These are phyloP conservation scores for Pseudogymnoascus verrucosus DNA, from an alignment of 2,329 filamentous ascomycete genomes.

Conservation along the genomic window DNA sequence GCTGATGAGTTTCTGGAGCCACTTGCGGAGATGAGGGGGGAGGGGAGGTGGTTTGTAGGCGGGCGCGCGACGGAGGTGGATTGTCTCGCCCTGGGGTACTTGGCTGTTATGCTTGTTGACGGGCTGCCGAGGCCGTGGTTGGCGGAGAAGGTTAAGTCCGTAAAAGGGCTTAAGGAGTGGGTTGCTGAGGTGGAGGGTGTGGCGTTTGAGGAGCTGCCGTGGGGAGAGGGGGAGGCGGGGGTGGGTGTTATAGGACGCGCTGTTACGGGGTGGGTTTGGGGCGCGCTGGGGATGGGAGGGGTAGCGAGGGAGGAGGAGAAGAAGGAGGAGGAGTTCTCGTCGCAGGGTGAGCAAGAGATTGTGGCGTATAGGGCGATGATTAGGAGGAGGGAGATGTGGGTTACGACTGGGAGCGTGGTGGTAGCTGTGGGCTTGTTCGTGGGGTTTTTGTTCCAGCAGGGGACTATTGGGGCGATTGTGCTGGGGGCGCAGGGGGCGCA, in stretches of 20 bases:
- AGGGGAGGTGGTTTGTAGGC: conserved; percentile 48
- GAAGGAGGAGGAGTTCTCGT: neutral
- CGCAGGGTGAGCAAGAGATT: conserved; percentile 19
- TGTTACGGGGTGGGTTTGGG: conserved; percentile 20
- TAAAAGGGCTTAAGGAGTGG: conserved; percentile 23
- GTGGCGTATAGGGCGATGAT: conserved; percentile 10
- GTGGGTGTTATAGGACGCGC: conserved; percentile 27
- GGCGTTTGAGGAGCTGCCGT: conserved; percentile 11
- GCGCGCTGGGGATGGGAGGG: conserved; percentile 24
- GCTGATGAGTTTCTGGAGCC: conserved; percentile 65
- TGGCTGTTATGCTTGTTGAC: conserved; percentile 63
- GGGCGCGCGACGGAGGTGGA: conserved; percentile 58
- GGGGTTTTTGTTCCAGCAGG: conserved; percentile 28
- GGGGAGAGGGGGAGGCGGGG: conserved; percentile 12
- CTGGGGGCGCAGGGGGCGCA: neutral
- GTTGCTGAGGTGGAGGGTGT: conserved; percentile 11
- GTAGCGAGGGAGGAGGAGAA: conserved; percentile 9
- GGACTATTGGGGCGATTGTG: conserved; percentile 20
- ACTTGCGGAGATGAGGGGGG: conserved; percentile 53
- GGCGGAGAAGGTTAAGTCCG: conserved; percentile 42
- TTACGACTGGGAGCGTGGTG: conserved; percentile 21
- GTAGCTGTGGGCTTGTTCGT: conserved; percentile 24
- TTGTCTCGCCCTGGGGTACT: conserved; percentile 72
- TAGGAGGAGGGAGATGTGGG: conserved; percentile 14
- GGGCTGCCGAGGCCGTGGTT: conserved; percentile 56